Percentiles rank a stretch among this genome's conserved stretches.
phyloP scores from a whole-genome alignment of 1,284 basidiomycete species.

The Apiotrichum domesticum region DNA sequence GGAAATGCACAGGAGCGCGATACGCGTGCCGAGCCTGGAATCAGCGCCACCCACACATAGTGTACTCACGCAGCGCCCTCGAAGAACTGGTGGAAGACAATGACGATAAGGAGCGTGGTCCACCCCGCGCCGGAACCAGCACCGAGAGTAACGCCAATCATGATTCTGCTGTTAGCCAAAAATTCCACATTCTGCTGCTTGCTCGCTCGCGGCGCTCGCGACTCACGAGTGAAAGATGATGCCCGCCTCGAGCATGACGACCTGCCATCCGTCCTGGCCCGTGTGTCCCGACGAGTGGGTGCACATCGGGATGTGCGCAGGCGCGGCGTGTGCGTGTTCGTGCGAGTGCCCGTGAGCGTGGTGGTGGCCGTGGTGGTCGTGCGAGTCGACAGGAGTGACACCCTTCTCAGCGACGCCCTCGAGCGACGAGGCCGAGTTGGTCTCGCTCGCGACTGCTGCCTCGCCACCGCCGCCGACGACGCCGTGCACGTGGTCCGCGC shows the following conservation, averaged over 20 bases:
- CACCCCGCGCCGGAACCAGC: constrained; percentile 23
- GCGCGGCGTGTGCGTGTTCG: not conserved
- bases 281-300: not conserved
- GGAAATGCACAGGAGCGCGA: constrained; percentile 25
- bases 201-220: no score
- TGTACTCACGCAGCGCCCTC: constrained; percentile 22
- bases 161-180: constrained; percentile 8
- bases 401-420: not conserved
- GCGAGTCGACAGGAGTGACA: not conserved
- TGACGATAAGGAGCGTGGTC: constrained; percentile 25
- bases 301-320: not conserved
- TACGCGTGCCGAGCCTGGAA: constrained; percentile 25
- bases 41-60: not conserved
- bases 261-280: constrained; percentile 25
- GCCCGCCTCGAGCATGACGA: constrained; percentile 46
- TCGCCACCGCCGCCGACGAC: constrained; percentile 12
- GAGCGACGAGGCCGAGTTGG: not conserved
- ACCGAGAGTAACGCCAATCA: constrained; percentile 28
- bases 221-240: constrained; percentile 44
- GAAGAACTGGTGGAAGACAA: constrained; percentile 38
- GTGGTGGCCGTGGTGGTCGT: not conserved
- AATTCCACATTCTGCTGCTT: no score
- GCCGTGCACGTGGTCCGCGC: not conserved
- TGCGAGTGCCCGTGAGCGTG: not conserved
- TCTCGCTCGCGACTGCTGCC: not conserved